Evolutionary conservation across 352 stramenopile genomes (phyloP), one percentile per base, ranked within the genome.

Genomic region (Pythium brachiatum): DNA sequence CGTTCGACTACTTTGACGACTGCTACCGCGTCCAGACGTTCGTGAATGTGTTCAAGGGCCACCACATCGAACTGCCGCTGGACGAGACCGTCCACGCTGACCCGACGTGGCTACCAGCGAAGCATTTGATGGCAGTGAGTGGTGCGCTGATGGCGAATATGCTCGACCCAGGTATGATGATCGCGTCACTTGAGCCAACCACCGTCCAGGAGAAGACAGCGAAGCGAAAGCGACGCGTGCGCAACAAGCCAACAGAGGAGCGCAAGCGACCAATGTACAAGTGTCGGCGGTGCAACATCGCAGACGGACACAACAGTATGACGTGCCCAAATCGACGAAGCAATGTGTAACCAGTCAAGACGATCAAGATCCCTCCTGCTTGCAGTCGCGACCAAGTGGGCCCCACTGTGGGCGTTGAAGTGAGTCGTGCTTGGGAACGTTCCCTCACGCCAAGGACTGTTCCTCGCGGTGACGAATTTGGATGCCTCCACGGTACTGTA

Each of bases 221-320:
- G 2, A 57, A 54, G 56, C 77, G 69, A 61, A 81, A 73, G 58
- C 69, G 76, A 2, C 68, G 71, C 11, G 51, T 63, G 23, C 71
- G 76, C 41, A 75, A 57, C 26, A 68, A 68, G 5, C 73, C 71
- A 39, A 41, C 61, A 29, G 34, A 72, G 11, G 58, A 78, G 7
- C 73, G 76, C 26, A 84, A 82, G 59, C 66, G 76, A 13, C 60
- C 69, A 7, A 60, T 84, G 66, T 84, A 84, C 69, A 84, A 78
- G 53, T 84, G 76, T 53, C 76, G 76, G 39, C 72, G 69, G 27
- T 84, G 76, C 31, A 57, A 75, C 29, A 68, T 75, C n/a, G 73
- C 73, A 26, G 76, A 84, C 29, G 76, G 76, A 12, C 76, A 82
- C 60, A 82, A 84, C 72, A 81, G 76, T 50, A 67, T 75, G 23